phyloP scores from a whole-genome alignment of 495 filamentous ascomycete genomes.

The Penicillium canariense region DNA sequence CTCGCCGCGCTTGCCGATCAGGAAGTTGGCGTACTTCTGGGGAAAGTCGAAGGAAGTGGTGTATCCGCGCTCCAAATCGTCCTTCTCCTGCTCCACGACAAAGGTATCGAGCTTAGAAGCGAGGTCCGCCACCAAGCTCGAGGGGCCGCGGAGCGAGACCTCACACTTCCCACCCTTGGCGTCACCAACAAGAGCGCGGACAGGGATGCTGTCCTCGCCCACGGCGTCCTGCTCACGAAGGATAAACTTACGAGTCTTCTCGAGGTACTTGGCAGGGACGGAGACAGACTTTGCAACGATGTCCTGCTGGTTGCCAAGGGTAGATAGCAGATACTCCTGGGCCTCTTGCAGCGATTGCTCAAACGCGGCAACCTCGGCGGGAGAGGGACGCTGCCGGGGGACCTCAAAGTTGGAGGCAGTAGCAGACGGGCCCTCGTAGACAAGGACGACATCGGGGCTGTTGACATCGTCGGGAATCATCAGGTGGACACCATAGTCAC shows the following conservation, averaged over 20 bases:
- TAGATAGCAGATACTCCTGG: conserved; percentile 61
- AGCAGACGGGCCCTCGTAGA: conserved; percentile 71
- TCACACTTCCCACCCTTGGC: conserved; percentile 41
- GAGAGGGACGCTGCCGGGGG: conserved; percentile 59
- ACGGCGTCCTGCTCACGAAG: conserved; percentile 70
- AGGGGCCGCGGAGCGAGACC: conserved; percentile 74
- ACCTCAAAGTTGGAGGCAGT: conserved; percentile 61
- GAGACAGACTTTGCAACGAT: conserved; percentile 64
- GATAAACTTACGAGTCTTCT: conserved; percentile 75
- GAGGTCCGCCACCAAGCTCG: conserved; percentile 65
- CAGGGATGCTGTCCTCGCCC: conserved; percentile 63
- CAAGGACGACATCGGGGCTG: conserved; percentile 68
- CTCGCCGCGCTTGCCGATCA: conserved; percentile 89
- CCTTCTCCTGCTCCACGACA: conserved; percentile 76
- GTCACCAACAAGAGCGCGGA: conserved; percentile 60
- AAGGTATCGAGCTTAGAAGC: conserved; percentile 69
- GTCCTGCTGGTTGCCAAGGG: conserved; percentile 70
- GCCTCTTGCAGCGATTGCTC: conserved; percentile 70
- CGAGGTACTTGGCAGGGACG: conserved; percentile 75
- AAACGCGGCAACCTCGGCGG: conserved; percentile 61
- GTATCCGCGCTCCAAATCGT: conserved; percentile 86
- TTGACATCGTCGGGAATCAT: conserved; percentile 68
- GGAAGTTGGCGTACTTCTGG: conserved; percentile 85
- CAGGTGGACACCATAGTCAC: conserved; percentile 75
- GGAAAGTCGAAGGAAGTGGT: conserved; percentile 86